A percentile compares a stretch with the other conserved stretches of the same genome.
Evolutionary conservation across 1,284 basidiomycete species (phyloP).

Genomic region (Rhodotorula sp.): DNA sequence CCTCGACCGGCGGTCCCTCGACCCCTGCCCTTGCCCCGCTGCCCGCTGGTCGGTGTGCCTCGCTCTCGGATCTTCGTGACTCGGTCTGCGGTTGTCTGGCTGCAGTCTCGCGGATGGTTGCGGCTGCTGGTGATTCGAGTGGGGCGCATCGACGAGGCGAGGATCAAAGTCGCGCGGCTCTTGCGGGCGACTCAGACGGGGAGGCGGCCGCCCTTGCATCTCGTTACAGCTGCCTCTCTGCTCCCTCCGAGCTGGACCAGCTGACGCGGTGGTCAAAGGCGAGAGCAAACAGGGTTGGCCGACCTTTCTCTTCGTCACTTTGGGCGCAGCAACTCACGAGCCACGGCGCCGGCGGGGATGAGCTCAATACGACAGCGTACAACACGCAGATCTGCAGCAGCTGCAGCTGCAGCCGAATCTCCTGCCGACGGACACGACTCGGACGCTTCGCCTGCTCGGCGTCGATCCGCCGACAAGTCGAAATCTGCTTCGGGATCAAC

Average conservation of each 20-base stretch:
- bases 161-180: slow-evolving; percentile 20
- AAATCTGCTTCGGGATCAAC: background rate
- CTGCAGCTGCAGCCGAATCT: background rate
- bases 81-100: background rate
- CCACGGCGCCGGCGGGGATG: background rate
- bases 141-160: slow-evolving; percentile 4
- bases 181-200: background rate
- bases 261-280: too few relatives aligned
- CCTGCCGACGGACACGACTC: background rate
- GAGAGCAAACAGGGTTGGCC: background rate
- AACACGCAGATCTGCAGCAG: background rate
- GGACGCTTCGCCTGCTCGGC: background rate
- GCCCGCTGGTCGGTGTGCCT: background rate
- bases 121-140: background rate
- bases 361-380: slow-evolving; percentile 3
- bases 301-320: too few relatives aligned
- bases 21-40: background rate
- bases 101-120: too few relatives aligned
- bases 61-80: background rate
- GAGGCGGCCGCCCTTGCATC: slow-evolving; percentile 3
- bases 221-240: background rate
- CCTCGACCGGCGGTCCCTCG: background rate
- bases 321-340: too few relatives aligned
- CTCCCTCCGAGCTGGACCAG: background rate
- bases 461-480: background rate